Base-by-base conservation (phyloP, 108 stramenopile genomes). In the Aureococcus anophagefferens region DNA sequence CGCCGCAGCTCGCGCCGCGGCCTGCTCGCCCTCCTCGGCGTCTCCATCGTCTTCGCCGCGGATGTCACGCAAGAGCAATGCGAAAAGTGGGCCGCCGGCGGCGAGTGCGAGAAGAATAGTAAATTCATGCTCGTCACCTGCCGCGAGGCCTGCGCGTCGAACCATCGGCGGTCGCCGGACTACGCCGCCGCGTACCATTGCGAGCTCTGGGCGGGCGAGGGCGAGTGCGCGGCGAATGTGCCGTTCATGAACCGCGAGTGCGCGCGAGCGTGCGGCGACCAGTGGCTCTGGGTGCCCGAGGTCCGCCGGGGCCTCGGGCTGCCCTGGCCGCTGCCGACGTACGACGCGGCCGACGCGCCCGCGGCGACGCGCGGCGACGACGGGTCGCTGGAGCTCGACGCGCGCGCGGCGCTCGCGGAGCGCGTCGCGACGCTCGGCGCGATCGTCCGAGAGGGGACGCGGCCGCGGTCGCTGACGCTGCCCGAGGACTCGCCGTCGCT, bases 51-150 rank as follows among this genome's bases (percentile, higher is more conserved):
- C n/a, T n/a, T n/a, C n/a, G n/a, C 69, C 44, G 51, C n/a, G 46
- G 46, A 44, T 28, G 46, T 46, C 70, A 71, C 62, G 30, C 62
- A 32, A 4, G 34, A 33, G 28, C 30, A 62, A 71, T 71, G 59
- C 63, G 70, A 21, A 7, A 32, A 59, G 30, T 71, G 59, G 14
- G 70, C 31, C 21, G 32, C 28, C 15, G 62, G 14, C 0, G 62
- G 70, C 62, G 17, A 18, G 32, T 71, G 3, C 13, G 32, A 17
- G 16, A 71, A 31, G 21, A n/a, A 21, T 14, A 16, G 21, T 7
- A 71, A 31, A 37, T 35, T 34, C 63, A 25, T 71, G 29, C 35
- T 36, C 33, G 35, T 35, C 33, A 15, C 5, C 9, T 64, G 64
- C 31, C 64, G 51, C 51, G 51, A 3, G 21, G 51, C 14, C 7